Conservation (phyloP, 805 yeast genomes). For the Saccharomycopsis capsularis region DNA sequence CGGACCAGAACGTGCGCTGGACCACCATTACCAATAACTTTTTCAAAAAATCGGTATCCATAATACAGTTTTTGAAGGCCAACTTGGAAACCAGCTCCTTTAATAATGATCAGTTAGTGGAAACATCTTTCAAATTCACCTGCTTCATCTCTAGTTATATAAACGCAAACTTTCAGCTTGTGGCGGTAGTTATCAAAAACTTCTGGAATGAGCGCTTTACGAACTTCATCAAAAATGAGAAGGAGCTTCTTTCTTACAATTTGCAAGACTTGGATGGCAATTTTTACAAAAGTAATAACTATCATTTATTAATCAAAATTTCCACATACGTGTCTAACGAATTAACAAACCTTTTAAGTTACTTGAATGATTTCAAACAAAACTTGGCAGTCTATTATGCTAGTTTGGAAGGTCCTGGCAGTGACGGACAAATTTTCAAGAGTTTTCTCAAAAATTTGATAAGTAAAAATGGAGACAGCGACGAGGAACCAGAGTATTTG, state of each 20-base stretch:
- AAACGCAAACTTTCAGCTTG: slow-evolving; percentile 16
- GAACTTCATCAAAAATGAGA: slow-evolving; percentile 3
- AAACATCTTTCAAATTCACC: slow-evolving; percentile 9
- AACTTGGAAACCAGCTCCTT: too few relatives aligned
- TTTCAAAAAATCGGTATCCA: slow-evolving; percentile 16
- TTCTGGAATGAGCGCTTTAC: slow-evolving; percentile 18
- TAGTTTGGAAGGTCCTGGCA: not conserved
- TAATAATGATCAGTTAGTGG: slow-evolving; percentile 1
- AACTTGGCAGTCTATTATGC: not conserved
- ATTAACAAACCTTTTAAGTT: slow-evolving; percentile 1
- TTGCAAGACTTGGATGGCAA: slow-evolving; percentile 15
- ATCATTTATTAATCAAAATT: slow-evolving; percentile 15
- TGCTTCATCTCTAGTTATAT: slow-evolving; percentile 11
- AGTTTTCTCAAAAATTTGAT: not conserved
- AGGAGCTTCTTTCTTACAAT: slow-evolving; percentile 6
- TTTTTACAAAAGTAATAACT: slow-evolving; percentile 17
- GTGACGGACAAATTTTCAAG: not conserved
- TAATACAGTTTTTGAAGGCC: slow-evolving; percentile 5
- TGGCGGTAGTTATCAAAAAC: slow-evolving; percentile 12
- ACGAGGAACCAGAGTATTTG: not conserved
- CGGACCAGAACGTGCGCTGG: slow-evolving; percentile 13
- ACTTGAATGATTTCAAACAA: slow-evolving; percentile 6
- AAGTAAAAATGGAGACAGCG: not conserved
- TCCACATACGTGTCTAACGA: slow-evolving; percentile 9
- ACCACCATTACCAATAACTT: slow-evolving; percentile 5